Conservation (phyloP, 2,329 filamentous ascomycete species). For the Ceratocystis diversiconidia region DNA sequence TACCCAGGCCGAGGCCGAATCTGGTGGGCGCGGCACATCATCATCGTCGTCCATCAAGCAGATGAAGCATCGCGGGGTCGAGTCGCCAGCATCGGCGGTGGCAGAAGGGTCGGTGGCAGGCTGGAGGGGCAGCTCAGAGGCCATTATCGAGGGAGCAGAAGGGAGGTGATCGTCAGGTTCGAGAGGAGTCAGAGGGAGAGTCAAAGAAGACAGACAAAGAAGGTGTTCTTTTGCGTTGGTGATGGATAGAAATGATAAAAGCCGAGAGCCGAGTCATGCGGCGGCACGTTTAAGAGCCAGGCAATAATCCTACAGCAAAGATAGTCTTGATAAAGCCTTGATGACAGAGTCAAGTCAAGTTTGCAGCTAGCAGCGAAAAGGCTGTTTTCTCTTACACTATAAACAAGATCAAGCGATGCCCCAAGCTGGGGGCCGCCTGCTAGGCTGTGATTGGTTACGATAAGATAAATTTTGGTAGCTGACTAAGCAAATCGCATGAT, state of each 20-base stretch:
- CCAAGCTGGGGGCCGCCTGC: neutral
- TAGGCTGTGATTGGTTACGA: neutral
- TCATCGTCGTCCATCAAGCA: slow-evolving; percentile 45
- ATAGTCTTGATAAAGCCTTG: too few relatives aligned
- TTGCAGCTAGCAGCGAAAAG: neutral
- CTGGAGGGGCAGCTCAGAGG: neutral
- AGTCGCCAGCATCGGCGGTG: slow-evolving; percentile 9
- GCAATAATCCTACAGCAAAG: too few relatives aligned
- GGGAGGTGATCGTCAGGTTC: neutral
- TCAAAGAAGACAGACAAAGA: neutral
- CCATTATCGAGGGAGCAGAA: neutral
- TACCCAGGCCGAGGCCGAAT: slow-evolving; percentile 50
- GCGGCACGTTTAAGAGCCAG: neutral
- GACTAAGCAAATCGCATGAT: slow-evolving; percentile 7
- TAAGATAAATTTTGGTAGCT: neutral
- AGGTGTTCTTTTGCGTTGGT: too few relatives aligned
- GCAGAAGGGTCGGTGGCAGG: neutral
- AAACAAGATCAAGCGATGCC: neutral
- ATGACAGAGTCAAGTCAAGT: too few relatives aligned
- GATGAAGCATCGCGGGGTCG: slow-evolving; percentile 41
- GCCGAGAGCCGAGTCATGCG: neutral
- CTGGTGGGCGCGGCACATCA: slow-evolving; percentile 20
- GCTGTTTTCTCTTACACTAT: neutral
- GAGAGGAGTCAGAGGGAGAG: neutral
- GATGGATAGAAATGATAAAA: too few relatives aligned